Conservation (phyloP, 768 basidiomycete species). For the Mrakia blollopis region DNA sequence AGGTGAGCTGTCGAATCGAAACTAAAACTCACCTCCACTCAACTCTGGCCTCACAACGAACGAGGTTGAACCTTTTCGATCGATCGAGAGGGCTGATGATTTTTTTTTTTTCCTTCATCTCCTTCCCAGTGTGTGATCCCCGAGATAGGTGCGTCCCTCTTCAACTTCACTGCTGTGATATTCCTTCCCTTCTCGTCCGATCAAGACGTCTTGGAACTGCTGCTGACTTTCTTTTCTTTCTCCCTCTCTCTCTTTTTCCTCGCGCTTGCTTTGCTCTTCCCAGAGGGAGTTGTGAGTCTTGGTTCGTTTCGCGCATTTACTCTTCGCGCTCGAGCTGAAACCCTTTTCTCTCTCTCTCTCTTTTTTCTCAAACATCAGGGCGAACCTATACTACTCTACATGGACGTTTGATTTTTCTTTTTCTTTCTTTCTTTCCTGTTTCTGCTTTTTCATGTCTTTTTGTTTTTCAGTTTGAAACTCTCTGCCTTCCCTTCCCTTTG, state of each 20-base stretch:
- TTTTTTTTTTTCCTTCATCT: neutral
- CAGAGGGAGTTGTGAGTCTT: conserved; percentile 3
- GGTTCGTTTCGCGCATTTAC: neutral
- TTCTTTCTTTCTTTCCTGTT: neutral
- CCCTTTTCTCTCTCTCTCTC: neutral
- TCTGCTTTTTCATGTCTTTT: no score
- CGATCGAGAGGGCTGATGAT: conserved; percentile 4
- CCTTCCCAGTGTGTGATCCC: conserved; percentile 55
- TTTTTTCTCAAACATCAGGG: conserved; percentile 41
- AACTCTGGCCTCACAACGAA: neutral
- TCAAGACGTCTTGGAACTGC: no score
- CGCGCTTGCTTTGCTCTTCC: conserved; percentile 43
- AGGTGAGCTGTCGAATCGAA: conserved; percentile 39
- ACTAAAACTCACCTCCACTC: no score
- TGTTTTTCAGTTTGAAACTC: neutral
- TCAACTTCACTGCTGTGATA: neutral
- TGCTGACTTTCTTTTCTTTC: no score
- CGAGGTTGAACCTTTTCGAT: no score
- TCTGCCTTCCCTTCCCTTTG: no score
- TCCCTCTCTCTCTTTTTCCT: no score
- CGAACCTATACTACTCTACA: conserved; percentile 89
- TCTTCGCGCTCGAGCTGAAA: neutral
- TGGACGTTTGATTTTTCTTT: conserved; percentile 48
- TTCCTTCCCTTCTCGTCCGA: no score
- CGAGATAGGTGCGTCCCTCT: conserved; percentile 66